Conservation (phyloP, 2,329 filamentous ascomycete genomes). For the Fusarium buxicola region DNA sequence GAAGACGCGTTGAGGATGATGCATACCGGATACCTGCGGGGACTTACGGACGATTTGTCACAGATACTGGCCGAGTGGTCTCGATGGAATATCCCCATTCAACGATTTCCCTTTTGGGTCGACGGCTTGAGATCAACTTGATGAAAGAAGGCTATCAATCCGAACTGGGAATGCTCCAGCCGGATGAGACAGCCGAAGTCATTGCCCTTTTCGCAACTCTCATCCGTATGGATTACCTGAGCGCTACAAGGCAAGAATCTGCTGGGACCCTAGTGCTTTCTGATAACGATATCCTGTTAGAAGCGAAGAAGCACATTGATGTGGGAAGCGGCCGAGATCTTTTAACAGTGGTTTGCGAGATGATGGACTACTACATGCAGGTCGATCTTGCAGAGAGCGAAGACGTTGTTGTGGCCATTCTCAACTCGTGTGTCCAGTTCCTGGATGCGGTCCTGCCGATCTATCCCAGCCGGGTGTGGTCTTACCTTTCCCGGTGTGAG, state of each 20-base stretch:
- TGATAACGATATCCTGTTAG: constrained; percentile 63
- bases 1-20: constrained; percentile 59
- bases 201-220: constrained; percentile 80
- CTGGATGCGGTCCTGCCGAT: constrained; percentile 77
- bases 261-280: constrained; percentile 49
- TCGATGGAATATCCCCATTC: constrained; percentile 84
- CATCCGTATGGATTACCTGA: constrained; percentile 64
- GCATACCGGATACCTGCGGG: constrained; percentile 72
- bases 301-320: constrained; percentile 63
- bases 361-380: constrained; percentile 79
- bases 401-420: constrained; percentile 72
- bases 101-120: constrained; percentile 81
- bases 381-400: constrained; percentile 68
- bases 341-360: constrained; percentile 82
- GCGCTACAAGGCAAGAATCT: constrained; percentile 42
- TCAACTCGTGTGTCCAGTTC: constrained; percentile 81
- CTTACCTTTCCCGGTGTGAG: constrained; percentile 83
- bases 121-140: constrained; percentile 76
- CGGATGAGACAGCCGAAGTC: constrained; percentile 76
- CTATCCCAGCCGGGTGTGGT: constrained; percentile 90
- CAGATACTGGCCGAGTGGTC: constrained; percentile 80
- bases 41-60: constrained; percentile 79
- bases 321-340: constrained; percentile 74
- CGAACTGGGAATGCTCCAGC: constrained; percentile 64
- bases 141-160: constrained; percentile 65